Base-by-base conservation (phyloP, 805 yeast genomes). In the Barnettozyma populi region DNA sequence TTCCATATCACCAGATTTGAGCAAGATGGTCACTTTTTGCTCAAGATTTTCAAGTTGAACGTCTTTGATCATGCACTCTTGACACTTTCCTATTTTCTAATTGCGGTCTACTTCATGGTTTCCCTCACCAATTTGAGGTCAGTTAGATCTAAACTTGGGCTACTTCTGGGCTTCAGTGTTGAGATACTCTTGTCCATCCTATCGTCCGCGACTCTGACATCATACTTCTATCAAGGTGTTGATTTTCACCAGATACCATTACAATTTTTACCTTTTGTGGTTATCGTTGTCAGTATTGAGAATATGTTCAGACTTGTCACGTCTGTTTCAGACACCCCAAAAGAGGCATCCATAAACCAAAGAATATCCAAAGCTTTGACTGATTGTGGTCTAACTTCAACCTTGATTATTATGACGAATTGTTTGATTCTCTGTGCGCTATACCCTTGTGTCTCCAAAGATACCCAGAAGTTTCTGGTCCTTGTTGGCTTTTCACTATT, bases 401-500 rank as follows among this genome's bases (percentile, higher is more conserved):
- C 75, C 1, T 55, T 67, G 14, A 64, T 70, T 14, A 65, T 69
- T 2, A 39, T 64, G 1, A 52, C 58, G 11, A 70, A 60, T 50
- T 44, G 63, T 25, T 16, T 56, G 1, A 44, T 65, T 3, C 53
- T 67, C 18, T 45, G 59, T 3, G n/a, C 67, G 1, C 48, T 65
- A 2, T 51, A 57, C 35, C 64, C 69, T 2, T 57, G 63, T 47
- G 61, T 69, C 8, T 54, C 63, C 23, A 61, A 65, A 3, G 59
- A 61, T 43, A 66, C 73, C 6, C 61, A 63, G 43, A 69, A 72
- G 44, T 70, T 71, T 39, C 74, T 79, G 46, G 52, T 72, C 10
- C 79, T 79, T 56, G 64, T 77, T 1, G 55, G 73, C 1, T 44
- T 75, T 25, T 74, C 82, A 0, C 54, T 85, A n/a, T 25, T 78